phyloP scores from a whole-genome alignment of 192 early-diverging fungal genomes.

The Gamsiella multidivaricata region DNA sequence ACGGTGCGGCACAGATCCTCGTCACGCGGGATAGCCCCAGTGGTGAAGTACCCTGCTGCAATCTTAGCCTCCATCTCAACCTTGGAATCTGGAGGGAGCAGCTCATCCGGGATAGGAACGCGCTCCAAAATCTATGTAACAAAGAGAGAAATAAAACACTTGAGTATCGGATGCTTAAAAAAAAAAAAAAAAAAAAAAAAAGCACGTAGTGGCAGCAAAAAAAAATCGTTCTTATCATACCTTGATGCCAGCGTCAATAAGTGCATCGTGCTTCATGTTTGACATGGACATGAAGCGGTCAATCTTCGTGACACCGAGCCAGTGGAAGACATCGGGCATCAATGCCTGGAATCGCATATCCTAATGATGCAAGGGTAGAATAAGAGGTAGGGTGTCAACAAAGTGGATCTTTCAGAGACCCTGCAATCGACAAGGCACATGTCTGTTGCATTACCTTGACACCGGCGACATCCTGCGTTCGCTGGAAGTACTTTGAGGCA shows the following conservation, averaged over 20 bases:
- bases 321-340: conserved; percentile 97
- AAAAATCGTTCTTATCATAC: too few species aligned
- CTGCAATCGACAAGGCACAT: not conserved
- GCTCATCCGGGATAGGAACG: conserved; percentile 87
- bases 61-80: conserved; percentile 99
- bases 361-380: conserved; percentile 72
- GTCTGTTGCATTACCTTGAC: conserved; percentile 21
- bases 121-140: conserved; percentile 82
- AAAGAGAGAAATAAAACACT: too few species aligned
- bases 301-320: conserved; percentile 94
- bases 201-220: too few species aligned
- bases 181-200: too few species aligned
- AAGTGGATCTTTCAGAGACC: too few species aligned
- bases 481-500: conserved; percentile 88
- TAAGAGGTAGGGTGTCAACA: too few species aligned
- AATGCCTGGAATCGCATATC: conserved; percentile 97
- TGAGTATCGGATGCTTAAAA: too few species aligned
- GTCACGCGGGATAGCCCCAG: conserved; percentile 64
- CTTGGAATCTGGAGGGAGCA: conserved; percentile 89
- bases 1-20: conserved; percentile 75
- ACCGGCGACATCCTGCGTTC: conserved; percentile 66
- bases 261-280: conserved; percentile 89
- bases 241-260: conserved; percentile 79
- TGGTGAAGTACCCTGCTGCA: conserved; percentile 94
- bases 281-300: conserved; percentile 85